These are phyloP conservation scores for Bipolaris oryzae DNA, from an alignment of 2,329 filamentous ascomycete genomes.

Conservation along the genomic window DNA sequence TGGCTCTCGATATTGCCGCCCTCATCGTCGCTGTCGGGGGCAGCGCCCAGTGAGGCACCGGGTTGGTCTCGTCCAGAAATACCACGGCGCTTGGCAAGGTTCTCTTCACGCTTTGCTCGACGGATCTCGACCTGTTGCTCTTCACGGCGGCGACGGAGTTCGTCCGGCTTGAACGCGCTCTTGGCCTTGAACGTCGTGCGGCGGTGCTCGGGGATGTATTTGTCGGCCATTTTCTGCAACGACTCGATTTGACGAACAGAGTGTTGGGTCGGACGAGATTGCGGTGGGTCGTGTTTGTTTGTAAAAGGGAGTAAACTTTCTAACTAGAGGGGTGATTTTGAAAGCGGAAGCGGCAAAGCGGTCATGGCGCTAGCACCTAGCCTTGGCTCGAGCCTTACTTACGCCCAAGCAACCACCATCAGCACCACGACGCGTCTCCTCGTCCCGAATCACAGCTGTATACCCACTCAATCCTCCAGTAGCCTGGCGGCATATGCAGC, in stretches of 20 bases:
- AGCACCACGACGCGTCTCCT: conserved; percentile 2
- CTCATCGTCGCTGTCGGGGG: conserved; percentile 97
- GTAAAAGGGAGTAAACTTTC: conserved; percentile 41
- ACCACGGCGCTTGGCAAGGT: conserved; percentile 95
- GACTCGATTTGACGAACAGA: conserved; percentile 26
- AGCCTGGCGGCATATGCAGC: neutral
- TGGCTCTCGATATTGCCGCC: conserved; percentile 92
- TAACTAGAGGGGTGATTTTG: conserved; percentile 36
- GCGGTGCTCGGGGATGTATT: conserved; percentile 99
- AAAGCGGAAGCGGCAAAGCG: conserved; percentile 46
- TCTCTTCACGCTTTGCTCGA: conserved; percentile 98
- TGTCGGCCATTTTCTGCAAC: conserved; percentile 82
- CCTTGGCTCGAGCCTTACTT: conserved; percentile 21
- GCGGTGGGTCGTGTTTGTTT: conserved; percentile 39
- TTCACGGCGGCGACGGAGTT: conserved; percentile 95
- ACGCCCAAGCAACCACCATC: conserved; percentile 23
- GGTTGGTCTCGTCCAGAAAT: conserved; percentile 78
- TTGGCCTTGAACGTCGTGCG: conserved; percentile 99
- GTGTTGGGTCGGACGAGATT: conserved; percentile 23
- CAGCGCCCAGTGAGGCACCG: conserved; percentile 82
- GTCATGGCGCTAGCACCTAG: conserved; percentile 21
- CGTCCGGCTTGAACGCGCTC: conserved; percentile 98
- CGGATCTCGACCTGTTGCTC: conserved; percentile 99
- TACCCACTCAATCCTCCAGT: neutral
- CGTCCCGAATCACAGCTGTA: neutral